phyloP scores from a whole-genome alignment of 2,329 filamentous ascomycete genomes.

The Diaporthe destruens region DNA sequence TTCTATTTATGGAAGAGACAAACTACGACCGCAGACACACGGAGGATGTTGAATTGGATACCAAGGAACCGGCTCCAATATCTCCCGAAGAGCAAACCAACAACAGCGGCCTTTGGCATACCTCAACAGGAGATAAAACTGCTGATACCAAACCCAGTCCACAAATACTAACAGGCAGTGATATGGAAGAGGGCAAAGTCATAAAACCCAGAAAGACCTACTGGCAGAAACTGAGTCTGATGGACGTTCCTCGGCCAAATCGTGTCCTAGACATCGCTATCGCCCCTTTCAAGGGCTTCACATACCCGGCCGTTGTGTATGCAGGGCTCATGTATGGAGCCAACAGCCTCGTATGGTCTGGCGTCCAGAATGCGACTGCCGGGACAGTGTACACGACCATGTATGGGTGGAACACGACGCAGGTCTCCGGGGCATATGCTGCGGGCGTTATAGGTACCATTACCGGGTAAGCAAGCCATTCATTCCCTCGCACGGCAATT shows the following conservation, averaged over 20 bases:
- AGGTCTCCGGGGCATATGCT: conserved; percentile 47
- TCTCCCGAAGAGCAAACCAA: neutral
- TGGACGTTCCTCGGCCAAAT: conserved; percentile 54
- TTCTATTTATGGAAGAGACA: conserved; percentile 68
- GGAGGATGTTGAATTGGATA: neutral
- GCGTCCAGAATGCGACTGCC: conserved; percentile 49
- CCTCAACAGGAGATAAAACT: neutral
- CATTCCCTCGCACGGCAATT: neutral
- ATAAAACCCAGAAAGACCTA: conserved; percentile 52
- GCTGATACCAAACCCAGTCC: neutral
- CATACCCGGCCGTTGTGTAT: conserved; percentile 49
- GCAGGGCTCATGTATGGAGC: conserved; percentile 51
- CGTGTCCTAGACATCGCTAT: conserved; percentile 53
- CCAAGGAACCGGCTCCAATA: neutral
- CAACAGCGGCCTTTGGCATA: neutral
- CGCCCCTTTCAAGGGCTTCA: conserved; percentile 49
- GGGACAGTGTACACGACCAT: conserved; percentile 50
- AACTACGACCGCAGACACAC: conserved; percentile 54
- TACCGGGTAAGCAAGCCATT: conserved; percentile 20
- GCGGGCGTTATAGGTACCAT: conserved; percentile 45
- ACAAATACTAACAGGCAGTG: neutral
- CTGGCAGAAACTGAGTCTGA: conserved; percentile 50
- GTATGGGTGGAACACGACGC: conserved; percentile 49
- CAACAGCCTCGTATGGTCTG: conserved; percentile 51
- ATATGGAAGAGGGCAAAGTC: conserved; percentile 30